These are phyloP conservation scores for Nissolia schottii DNA, from an alignment of 306 rosid genomes.

Conservation along the genomic window DNA sequence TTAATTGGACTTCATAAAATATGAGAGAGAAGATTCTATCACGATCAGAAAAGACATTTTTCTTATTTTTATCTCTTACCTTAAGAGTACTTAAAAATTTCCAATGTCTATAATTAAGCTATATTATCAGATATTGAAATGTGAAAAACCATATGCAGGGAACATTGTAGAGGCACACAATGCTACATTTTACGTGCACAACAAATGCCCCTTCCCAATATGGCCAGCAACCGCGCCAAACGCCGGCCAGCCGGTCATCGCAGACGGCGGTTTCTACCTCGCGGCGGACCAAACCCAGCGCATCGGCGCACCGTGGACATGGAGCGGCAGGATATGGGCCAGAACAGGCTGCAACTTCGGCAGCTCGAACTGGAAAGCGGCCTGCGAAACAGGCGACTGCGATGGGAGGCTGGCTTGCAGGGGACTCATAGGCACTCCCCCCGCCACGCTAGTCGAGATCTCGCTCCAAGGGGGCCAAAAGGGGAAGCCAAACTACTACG, in stretches of 20 bases:
- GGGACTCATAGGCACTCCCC: constrained; percentile 79
- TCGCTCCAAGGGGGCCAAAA: constrained; percentile 55
- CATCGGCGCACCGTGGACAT: constrained; percentile 54
- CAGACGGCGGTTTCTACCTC: constrained; percentile 81
- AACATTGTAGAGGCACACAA: constrained; percentile 35
- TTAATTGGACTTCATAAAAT: too few relatives aligned
- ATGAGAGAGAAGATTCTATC: too few relatives aligned
- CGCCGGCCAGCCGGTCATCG: constrained; percentile 63
- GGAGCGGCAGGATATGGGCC: constrained; percentile 95
- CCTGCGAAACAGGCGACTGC: constrained; percentile 89
- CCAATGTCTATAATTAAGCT: too few relatives aligned
- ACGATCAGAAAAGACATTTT: too few relatives aligned
- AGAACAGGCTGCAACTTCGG: constrained; percentile 75
- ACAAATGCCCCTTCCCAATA: constrained; percentile 73
- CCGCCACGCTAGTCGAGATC: constrained; percentile 69
- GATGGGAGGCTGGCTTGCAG: constrained; percentile 72
- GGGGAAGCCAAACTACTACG: constrained; percentile 59
- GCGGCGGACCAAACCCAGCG: constrained; percentile 41
- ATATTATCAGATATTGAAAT: too few relatives aligned
- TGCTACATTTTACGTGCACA: constrained; percentile 50
- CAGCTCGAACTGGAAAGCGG: constrained; percentile 33
- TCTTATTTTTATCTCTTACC: too few relatives aligned
- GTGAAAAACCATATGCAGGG: constrained; percentile 30
- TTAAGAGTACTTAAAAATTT: too few relatives aligned
- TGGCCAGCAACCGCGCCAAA: constrained; percentile 96